Evolutionary conservation across 805 yeast species (phyloP), one percentile per base, ranked within the genome.

Genomic region (Myxozyma lipomycoides): DNA sequence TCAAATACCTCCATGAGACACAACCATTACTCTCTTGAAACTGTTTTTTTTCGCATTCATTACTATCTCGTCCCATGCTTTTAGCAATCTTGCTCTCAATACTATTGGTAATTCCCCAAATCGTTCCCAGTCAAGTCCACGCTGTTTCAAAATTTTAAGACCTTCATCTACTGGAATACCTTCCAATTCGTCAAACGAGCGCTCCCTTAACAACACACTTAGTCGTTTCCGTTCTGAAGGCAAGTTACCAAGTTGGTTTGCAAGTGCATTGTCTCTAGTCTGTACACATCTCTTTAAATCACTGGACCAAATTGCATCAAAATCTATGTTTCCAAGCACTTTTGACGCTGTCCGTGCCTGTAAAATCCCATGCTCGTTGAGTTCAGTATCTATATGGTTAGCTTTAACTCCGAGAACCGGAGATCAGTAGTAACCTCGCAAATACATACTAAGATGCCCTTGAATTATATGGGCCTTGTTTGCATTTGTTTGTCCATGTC

Each of bases 401-500:
- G n/a, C 34, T 17, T 7, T 6, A 7, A 23, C 17, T 17, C 43
- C 40, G 26, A 40, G 19, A 23, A 7, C 19, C 6, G 9, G n/a
- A 9, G 26, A 17, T 10, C 12, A 21, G 17, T 15, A 25, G 19
- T 12, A 6, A 10, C n/a, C 24, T 21, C 23, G n/a, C 26, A 10
- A 10, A 23, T 17, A 23, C 43, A 3, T 45, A 52, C 56, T 26
- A 35, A 52, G 10, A 34, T 52, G 57, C 2, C 57, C 57, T 24
- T 52, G 57, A 28, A 52, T 49, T 32, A 52, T 49, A 45, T 45
- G 57, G 36, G 28, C 12, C n/a, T 40, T 43, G 30, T 52, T 52
- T 40, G 49, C 57, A 18, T 37, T 23, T 15, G 57, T 52, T 7
- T 45, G 53, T 2, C 57, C 57, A 37, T 52, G 57, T 2, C 57